Base-by-base conservation (phyloP, 148 eudicot species). In the Mesembryanthemum crystallinum region DNA sequence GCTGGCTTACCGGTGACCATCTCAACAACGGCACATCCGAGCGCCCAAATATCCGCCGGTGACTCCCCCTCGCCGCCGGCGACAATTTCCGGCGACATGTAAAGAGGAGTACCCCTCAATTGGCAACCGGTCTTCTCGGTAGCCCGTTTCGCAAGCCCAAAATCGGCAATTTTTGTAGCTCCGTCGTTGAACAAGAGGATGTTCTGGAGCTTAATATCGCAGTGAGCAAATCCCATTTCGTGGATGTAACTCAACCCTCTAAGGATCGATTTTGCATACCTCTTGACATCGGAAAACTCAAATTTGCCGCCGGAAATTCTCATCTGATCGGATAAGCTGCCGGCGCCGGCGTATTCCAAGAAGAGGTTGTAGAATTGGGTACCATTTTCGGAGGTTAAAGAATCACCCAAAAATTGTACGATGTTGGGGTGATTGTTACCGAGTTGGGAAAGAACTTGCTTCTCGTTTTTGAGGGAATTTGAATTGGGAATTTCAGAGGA, bases 11-110 rank as follows among this genome's bases (percentile, higher is more conserved):
- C 86, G 7, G 81, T 47, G 24, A 74, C 63, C 91, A 92, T 88
- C 87, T 94, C 98, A 33, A 85, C 77, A 33, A 94, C 92, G 55
- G 81, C 73, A 27, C 99, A 95, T 24, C 99, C 99, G 20, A 92
- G 69, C 0, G 96, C 96, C 99, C 99, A 95, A 0, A 95, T 67
- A 37, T 95, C 99, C 39, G 91, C 90, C 67, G 97, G 83, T 0
- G 91, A 24, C 43, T 76, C 86, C 63, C 74, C 82, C 25, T 80
- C 85, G 5, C 85, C 89, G 47, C 86, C 81, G 72, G 78, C 61
- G 3, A 87, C 86, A 77, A 78, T 82, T 71, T 95, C 99, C 85
- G 99, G 99, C 83, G 99, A 83, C 99, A 92, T 95, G 37, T 85
- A 95, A 69, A 95, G 52, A 0, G 99, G 99, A 4, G 99, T 95